A percentile compares a stretch with the other conserved stretches of the same genome.
Conservation (phyloP, 495 filamentous ascomycete genomes). For the Daldinia loculata region DNA sequence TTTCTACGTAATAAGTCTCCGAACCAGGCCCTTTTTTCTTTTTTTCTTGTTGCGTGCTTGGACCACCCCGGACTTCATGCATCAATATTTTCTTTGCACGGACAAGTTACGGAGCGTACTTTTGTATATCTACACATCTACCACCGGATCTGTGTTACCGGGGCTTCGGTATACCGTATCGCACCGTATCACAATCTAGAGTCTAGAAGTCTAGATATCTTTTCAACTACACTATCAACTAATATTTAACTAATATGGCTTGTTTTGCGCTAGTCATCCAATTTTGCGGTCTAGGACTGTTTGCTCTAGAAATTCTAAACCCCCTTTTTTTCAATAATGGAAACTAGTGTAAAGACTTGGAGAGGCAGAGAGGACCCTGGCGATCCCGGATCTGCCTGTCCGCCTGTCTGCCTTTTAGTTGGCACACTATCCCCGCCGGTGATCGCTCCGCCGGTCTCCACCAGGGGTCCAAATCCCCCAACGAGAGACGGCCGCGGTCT, state of each 20-base stretch:
- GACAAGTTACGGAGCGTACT: not conserved
- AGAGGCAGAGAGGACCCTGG: conserved; percentile 32
- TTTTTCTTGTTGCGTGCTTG: not conserved
- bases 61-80: not conserved
- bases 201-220: conserved; percentile 12
- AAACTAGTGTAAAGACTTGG: conserved; percentile 2
- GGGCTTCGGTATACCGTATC: conserved; percentile 16
- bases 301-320: conserved; percentile 8
- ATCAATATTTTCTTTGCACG: too few relatives aligned
- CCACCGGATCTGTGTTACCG: conserved; percentile 25
- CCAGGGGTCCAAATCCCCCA: conserved; percentile 21
- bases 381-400: conserved; percentile 39
- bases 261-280: not conserved
- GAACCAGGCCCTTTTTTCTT: not conserved
- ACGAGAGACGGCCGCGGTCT: conserved; percentile 22
- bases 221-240: not conserved
- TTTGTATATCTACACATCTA: conserved; percentile 2
- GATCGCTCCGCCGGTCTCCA: conserved; percentile 34
- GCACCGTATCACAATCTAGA: conserved; percentile 11
- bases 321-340: not conserved
- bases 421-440: conserved; percentile 29
- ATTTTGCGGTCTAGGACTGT: conserved; percentile 25
- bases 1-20: conserved; percentile 1
- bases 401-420: conserved; percentile 9
- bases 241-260: not conserved